A percentile compares a stretch with the other conserved stretches of the same genome.
Evolutionary conservation across 73 alveolate species (phyloP).

Genomic region (Effrenium voratum): DNA sequence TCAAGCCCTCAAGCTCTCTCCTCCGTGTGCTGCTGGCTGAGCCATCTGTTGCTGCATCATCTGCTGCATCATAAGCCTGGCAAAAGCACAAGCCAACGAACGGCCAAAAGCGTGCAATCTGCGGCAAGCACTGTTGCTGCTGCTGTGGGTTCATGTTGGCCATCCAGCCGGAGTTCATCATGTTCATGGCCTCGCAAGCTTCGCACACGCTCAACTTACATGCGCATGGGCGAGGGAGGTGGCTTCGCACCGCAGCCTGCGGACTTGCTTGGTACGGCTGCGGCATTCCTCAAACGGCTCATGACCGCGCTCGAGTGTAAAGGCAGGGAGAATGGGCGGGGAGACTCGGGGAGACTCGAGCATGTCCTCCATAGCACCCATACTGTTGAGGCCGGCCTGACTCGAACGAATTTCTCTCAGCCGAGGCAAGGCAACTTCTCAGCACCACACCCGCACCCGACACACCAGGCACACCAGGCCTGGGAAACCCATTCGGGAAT

Average conservation of each 20-base stretch:
- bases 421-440: too few relatives aligned
- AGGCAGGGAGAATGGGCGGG: not conserved
- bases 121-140: not conserved
- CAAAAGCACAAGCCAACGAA: not conserved
- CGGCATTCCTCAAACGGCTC: not conserved
- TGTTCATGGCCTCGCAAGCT: slow-evolving; percentile 53
- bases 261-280: slow-evolving; percentile 62
- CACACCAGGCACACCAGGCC: too few relatives aligned
- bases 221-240: not conserved
- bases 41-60: slow-evolving; percentile 82
- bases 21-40: slow-evolving; percentile 55
- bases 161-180: slow-evolving; percentile 66
- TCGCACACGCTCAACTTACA: not conserved
- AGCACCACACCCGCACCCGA: too few relatives aligned
- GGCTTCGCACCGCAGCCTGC: slow-evolving; percentile 9
- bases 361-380: too few relatives aligned
- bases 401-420: too few relatives aligned
- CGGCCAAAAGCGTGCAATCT: not conserved
- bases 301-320: not conserved
- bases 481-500: too few relatives aligned
- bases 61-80: slow-evolving; percentile 93
- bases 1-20: too few relatives aligned
- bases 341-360: too few relatives aligned
- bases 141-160: slow-evolving; percentile 79
- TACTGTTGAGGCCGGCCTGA: too few relatives aligned